Conservation (phyloP, 1,139 yeast species). For the Tardiomyces depauwii region DNA sequence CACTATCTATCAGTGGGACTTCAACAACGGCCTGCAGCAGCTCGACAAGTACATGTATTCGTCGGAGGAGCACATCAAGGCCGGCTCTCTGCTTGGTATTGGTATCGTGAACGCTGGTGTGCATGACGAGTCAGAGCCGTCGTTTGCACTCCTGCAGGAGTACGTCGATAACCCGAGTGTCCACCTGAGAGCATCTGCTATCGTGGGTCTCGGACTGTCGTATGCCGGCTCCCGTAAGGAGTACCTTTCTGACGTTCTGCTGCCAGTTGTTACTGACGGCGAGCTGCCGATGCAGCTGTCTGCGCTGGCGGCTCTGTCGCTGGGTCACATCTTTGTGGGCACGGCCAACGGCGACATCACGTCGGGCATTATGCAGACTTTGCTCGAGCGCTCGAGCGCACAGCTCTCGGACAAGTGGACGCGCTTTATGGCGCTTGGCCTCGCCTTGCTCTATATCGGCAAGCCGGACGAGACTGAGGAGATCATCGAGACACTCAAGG, state of each 20-base stretch:
- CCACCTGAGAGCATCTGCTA: constrained; percentile 65
- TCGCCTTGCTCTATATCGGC: constrained; percentile 88
- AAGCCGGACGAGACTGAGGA: constrained; percentile 93
- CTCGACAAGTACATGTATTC: constrained; percentile 85
- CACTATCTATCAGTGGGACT: constrained; percentile 84
- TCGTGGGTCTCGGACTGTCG: constrained; percentile 86
- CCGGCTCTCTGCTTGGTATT: constrained; percentile 94
- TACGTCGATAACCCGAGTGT: constrained; percentile 47
- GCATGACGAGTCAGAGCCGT: constrained; percentile 93
- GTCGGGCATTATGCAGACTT: constrained; percentile 77
- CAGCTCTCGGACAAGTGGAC: constrained; percentile 83
- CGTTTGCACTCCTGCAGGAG: constrained; percentile 70
- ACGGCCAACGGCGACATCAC: constrained; percentile 93
- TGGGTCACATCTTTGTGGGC: constrained; percentile 93
- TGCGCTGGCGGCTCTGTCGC: constrained; percentile 78
- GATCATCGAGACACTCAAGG: constrained; percentile 87
- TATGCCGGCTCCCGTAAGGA: constrained; percentile 91
- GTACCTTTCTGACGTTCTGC: constrained; percentile 62
- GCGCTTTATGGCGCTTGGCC: constrained; percentile 81
- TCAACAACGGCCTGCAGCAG: constrained; percentile 77
- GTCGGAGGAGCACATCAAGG: constrained; percentile 76
- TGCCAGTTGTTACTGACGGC: constrained; percentile 82
- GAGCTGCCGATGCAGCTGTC: constrained; percentile 68
- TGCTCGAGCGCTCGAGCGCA: constrained; percentile 69
- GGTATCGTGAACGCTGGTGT: constrained; percentile 93